Conservation (phyloP, 1,139 yeast species). For the Taphrina deformans region DNA sequence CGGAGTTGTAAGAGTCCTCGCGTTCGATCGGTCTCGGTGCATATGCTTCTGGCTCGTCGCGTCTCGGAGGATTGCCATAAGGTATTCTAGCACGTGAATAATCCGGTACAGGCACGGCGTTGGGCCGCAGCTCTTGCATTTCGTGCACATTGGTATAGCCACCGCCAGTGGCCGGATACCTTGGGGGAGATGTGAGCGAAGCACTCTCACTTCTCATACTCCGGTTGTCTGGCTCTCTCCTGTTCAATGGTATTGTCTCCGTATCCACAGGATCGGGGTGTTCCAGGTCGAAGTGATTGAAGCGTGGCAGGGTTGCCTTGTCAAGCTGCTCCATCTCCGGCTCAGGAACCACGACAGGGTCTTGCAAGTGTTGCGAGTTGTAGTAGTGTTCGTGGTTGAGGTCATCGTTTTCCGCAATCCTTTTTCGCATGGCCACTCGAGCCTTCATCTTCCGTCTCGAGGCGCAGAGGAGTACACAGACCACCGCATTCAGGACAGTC, state of each 20-base stretch:
- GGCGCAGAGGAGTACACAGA: conserved; percentile 51
- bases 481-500: conserved; percentile 50
- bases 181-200: conserved; percentile 14
- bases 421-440: conserved; percentile 48
- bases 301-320: conserved; percentile 26
- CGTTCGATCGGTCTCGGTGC: neutral
- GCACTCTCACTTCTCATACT: conserved; percentile 11
- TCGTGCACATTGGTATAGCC: neutral
- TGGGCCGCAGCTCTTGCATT: neutral
- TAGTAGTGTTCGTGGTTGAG: conserved; percentile 23
- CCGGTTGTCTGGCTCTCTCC: neutral
- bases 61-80: conserved; percentile 15
- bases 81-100: conserved; percentile 13
- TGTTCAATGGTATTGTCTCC: neutral
- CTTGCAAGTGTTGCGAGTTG: conserved; percentile 1
- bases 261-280: neutral
- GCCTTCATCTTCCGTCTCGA: conserved; percentile 57
- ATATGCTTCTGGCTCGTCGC: neutral
- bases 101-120: neutral
- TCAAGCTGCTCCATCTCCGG: conserved; percentile 10
- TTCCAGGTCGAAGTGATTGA: conserved; percentile 17
- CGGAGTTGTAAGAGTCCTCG: neutral
- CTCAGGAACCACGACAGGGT: neutral
- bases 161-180: neutral
- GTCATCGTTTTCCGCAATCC: conserved; percentile 40